These are phyloP conservation scores for Acanthamoeba sp. DNA, from an alignment of 208 protist species.

Conservation along the genomic window DNA sequence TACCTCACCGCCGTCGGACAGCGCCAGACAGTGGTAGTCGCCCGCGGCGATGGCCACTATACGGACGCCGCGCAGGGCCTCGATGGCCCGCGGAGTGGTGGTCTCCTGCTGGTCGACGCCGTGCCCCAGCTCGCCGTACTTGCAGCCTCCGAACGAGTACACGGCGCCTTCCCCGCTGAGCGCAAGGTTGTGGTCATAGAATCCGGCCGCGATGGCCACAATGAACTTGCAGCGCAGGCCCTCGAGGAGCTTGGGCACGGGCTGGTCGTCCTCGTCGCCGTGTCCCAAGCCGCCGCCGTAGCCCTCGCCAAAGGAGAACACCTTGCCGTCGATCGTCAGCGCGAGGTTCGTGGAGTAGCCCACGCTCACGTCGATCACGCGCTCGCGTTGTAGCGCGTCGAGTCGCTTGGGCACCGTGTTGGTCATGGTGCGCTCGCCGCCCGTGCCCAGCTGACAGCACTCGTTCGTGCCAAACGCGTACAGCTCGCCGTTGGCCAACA, in stretches of 20 bases:
- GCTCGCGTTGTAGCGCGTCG: constrained; percentile 70
- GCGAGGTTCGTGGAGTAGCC: constrained; percentile 65
- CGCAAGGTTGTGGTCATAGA: constrained; percentile 1
- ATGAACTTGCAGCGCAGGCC: background rate
- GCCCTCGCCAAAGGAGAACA: constrained; percentile 62
- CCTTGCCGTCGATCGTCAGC: constrained; percentile 8
- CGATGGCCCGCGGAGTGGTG: background rate
- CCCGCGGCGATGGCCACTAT: constrained; percentile 40
- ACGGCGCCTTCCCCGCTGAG: background rate
- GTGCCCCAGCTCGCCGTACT: constrained; percentile 59
- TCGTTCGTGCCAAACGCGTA: constrained; percentile 49
- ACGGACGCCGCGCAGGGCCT: background rate
- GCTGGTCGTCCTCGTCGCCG: constrained; percentile 60
- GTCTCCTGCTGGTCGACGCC: background rate
- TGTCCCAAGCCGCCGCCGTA: constrained; percentile 59
- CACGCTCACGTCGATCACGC: constrained; percentile 58
- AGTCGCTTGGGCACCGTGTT: constrained; percentile 53
- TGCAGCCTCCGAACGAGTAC: constrained; percentile 44
- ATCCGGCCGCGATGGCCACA: constrained; percentile 15
- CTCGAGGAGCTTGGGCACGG: constrained; percentile 16
- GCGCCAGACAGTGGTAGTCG: constrained; percentile 18
- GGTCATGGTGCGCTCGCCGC: background rate
- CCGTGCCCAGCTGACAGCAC: constrained; percentile 37
- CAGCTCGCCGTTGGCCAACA: background rate
- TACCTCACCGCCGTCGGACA: background rate